A percentile compares a stretch with the other conserved stretches of the same genome.
These are phyloP conservation scores for Silene vulgaris DNA, from an alignment of 179 eudicot genomes.

Conservation along the genomic window DNA sequence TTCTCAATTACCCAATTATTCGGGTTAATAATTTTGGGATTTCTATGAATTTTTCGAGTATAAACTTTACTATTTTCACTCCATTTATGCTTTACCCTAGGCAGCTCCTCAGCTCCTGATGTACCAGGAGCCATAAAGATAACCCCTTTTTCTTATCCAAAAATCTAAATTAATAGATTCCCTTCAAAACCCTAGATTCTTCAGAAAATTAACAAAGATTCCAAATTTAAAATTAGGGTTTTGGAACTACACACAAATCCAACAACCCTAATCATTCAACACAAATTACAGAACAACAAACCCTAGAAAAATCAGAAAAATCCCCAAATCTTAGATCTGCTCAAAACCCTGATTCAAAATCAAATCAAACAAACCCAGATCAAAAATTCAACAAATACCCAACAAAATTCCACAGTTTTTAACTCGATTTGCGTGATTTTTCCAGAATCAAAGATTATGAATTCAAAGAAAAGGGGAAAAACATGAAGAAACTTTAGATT, in stretches of 20 bases:
- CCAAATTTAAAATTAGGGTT: slow-evolving; percentile 32
- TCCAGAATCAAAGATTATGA: background rate
- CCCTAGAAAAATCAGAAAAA: background rate
- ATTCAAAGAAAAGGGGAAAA: slow-evolving; percentile 1
- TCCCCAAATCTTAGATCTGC: slow-evolving; percentile 21
- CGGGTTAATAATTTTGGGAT: slow-evolving; percentile 14
- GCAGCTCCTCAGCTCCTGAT: slow-evolving; percentile 37
- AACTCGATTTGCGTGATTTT: background rate
- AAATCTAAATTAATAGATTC: slow-evolving; percentile 23
- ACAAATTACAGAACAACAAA: background rate
- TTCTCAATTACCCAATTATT: slow-evolving; percentile 9
- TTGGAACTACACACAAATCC: slow-evolving; percentile 18
- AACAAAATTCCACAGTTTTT: slow-evolving; percentile 10
- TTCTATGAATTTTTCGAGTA: slow-evolving; percentile 31
- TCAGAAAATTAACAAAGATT: background rate
- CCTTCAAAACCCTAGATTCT: slow-evolving; percentile 29
- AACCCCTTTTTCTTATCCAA: slow-evolving; percentile 20
- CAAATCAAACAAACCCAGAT: background rate
- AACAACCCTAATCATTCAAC: slow-evolving; percentile 12
- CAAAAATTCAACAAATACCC: background rate
- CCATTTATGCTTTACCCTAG: slow-evolving; percentile 40
- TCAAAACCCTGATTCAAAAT: slow-evolving; percentile 11
- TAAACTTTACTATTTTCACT: slow-evolving; percentile 50
- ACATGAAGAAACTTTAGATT: slow-evolving; percentile 8
- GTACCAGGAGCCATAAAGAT: slow-evolving; percentile 63